Evolutionary conservation across 805 yeast genomes (phyloP).

Genomic region (Candida qinlingensis): DNA sequence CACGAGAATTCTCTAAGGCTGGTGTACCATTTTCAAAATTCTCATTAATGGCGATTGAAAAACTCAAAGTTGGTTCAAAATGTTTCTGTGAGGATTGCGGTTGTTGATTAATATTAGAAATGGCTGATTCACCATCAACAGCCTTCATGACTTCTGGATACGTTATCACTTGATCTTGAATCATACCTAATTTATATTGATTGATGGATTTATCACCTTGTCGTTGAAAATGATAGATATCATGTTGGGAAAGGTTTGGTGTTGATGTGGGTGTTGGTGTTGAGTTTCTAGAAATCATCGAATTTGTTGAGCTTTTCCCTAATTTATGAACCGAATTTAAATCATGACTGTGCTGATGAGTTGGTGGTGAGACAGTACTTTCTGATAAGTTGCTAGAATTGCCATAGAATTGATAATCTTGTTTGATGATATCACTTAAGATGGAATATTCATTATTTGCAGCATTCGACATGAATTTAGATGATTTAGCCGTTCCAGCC

Average conservation of each 20-base stretch:
- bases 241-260: slow-evolving; percentile 11
- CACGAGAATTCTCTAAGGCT: slow-evolving; percentile 24
- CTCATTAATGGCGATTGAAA: slow-evolving; percentile 26
- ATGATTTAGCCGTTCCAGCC: slow-evolving; percentile 6
- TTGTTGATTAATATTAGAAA: background rate
- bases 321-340: background rate
- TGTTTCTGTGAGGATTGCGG: background rate
- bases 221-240: slow-evolving; percentile 29
- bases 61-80: slow-evolving; percentile 16
- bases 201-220: slow-evolving; percentile 55
- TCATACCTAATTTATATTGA: slow-evolving; percentile 61
- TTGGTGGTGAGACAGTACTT: slow-evolving; percentile 12
- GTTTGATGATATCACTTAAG: slow-evolving; percentile 55
- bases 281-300: slow-evolving; percentile 6
- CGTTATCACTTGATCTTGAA: slow-evolving; percentile 34
- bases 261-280: slow-evolving; percentile 19
- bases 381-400: slow-evolving; percentile 5
- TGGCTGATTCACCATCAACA: slow-evolving; percentile 15
- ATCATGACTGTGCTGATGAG: background rate
- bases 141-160: slow-evolving; percentile 54
- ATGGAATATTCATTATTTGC: slow-evolving; percentile 71
- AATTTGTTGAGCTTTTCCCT: slow-evolving; percentile 7
- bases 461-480: slow-evolving; percentile 59
- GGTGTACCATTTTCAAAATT: slow-evolving; percentile 4
- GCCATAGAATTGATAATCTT: slow-evolving; percentile 20